Evolutionary conservation across 768 basidiomycete genomes (phyloP).

Genomic region (Pleurotus tuoliensis): DNA sequence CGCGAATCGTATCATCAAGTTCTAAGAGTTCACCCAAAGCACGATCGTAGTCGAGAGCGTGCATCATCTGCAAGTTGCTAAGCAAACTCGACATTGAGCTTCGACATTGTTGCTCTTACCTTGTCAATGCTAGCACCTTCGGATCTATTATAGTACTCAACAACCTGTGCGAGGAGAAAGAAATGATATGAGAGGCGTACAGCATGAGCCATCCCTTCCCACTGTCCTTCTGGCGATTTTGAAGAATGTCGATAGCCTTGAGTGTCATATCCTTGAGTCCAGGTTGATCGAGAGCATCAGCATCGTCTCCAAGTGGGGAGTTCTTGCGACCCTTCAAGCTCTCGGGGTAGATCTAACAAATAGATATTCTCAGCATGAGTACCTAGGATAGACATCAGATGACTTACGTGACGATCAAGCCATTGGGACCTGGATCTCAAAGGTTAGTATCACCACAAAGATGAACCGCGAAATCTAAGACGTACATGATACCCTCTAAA

Average conservation of each 20-base stretch:
- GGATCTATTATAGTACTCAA: constrained; percentile 19
- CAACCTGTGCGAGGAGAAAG: not conserved
- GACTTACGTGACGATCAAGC: constrained; percentile 33
- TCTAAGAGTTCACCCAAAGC: constrained; percentile 44
- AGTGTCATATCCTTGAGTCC: constrained; percentile 45
- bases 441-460: not conserved
- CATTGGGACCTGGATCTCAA: constrained; percentile 32
- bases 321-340: constrained; percentile 34
- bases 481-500: not conserved
- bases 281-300: constrained; percentile 39
- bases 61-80: constrained; percentile 33
- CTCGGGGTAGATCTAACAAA: constrained; percentile 25
- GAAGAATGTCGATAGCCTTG: constrained; percentile 42
- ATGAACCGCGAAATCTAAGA: not conserved
- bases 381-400: not conserved
- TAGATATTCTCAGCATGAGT: not conserved
- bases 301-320: constrained; percentile 37
- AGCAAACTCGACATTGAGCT: not conserved
- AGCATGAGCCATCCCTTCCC: constrained; percentile 43
- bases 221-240: constrained; percentile 25
- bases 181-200: constrained; percentile 12
- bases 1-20: constrained; percentile 41
- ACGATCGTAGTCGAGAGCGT: constrained; percentile 42
- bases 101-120: not conserved
- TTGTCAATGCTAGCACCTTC: constrained; percentile 45